A percentile compares a stretch with the other conserved stretches of the same genome.
Evolutionary conservation across 352 stramenopile species (phyloP).

Genomic region (Elongisporangium prolatum): DNA sequence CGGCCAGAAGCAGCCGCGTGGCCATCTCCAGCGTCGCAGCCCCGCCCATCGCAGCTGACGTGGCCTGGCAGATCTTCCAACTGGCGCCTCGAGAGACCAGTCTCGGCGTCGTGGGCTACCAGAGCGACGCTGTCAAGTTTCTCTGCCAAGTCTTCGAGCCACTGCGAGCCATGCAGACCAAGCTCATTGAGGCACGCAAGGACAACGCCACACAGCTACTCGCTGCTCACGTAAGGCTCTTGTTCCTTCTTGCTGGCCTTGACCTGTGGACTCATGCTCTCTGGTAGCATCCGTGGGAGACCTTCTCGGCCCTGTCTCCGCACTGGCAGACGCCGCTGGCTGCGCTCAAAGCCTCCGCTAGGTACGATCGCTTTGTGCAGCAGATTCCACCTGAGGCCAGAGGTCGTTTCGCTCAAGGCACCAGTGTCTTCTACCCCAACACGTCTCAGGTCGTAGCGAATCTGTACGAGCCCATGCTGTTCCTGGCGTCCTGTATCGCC

Average conservation of each 20-base stretch:
- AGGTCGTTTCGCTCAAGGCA: conserved; percentile 41
- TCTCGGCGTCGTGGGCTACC: conserved; percentile 54
- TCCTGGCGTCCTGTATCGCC: conserved; percentile 32
- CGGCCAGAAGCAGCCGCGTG: conserved; percentile 2
- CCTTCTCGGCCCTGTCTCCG: conserved; percentile 64
- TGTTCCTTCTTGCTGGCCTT: not conserved
- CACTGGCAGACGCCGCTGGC: conserved; percentile 56
- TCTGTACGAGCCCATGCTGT: conserved; percentile 82
- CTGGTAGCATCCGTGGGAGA: conserved; percentile 79
- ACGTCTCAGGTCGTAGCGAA: conserved; percentile 33
- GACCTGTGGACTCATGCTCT: not conserved
- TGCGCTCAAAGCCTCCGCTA: conserved; percentile 33
- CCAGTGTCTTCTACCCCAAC: conserved; percentile 20
- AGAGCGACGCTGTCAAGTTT: conserved; percentile 58
- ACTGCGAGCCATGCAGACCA: conserved; percentile 45
- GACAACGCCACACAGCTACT: conserved; percentile 20
- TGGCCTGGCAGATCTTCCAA: conserved; percentile 81
- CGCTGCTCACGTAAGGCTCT: conserved; percentile 28
- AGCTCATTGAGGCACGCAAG: not conserved
- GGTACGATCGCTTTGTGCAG: conserved; percentile 39
- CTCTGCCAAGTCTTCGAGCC: conserved; percentile 63
- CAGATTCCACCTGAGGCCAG: conserved; percentile 45
- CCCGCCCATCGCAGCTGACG: conserved; percentile 66
- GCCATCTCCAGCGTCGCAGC: conserved; percentile 59
- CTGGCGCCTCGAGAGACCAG: conserved; percentile 73